These are phyloP conservation scores for Penicillium sp. DNA, from an alignment of 2,329 filamentous ascomycete genomes.

Conservation along the genomic window DNA sequence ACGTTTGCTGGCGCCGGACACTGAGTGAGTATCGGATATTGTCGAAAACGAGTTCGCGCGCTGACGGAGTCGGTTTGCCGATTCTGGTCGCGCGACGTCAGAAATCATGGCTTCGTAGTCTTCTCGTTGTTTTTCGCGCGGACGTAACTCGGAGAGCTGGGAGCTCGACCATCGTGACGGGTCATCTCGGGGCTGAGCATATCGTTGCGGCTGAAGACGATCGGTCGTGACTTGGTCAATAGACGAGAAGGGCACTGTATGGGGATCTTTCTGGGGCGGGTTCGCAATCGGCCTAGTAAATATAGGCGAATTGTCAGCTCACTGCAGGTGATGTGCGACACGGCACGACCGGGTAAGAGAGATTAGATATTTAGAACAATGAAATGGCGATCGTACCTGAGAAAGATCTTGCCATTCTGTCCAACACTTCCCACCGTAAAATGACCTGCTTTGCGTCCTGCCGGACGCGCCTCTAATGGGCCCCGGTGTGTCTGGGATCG, in stretches of 20 bases:
- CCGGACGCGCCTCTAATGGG: conserved; percentile 60
- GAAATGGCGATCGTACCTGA: conserved; percentile 63
- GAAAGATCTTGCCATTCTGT: conserved; percentile 77
- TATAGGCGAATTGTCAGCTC: conserved; percentile 14
- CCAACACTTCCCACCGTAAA: conserved; percentile 81
- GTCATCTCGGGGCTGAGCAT: conserved; percentile 30
- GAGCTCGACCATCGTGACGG: conserved; percentile 42
- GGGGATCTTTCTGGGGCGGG: conserved; percentile 31
- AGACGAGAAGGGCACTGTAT: conserved; percentile 33
- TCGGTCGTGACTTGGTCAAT: conserved; percentile 61
- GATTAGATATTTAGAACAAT: background rate
- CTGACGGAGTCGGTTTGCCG: conserved; percentile 44
- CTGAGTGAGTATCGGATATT: conserved; percentile 60
- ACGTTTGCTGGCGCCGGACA: conserved; percentile 45
- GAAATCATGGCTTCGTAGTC: conserved; percentile 24
- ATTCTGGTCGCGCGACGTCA: conserved; percentile 23
- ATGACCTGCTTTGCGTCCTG: conserved; percentile 65
- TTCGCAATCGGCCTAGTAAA: conserved; percentile 38
- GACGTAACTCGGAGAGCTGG: conserved; percentile 41
- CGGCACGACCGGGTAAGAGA: conserved; percentile 3
- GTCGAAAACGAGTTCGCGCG: conserved; percentile 77
- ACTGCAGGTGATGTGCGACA: conserved; percentile 14
- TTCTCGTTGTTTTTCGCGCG: conserved; percentile 29
- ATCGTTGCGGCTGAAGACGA: conserved; percentile 45
- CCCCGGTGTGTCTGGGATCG: conserved; percentile 50